Evolutionary conservation across 768 basidiomycete species (phyloP).

Genomic region (Lactarius hatsudake): DNA sequence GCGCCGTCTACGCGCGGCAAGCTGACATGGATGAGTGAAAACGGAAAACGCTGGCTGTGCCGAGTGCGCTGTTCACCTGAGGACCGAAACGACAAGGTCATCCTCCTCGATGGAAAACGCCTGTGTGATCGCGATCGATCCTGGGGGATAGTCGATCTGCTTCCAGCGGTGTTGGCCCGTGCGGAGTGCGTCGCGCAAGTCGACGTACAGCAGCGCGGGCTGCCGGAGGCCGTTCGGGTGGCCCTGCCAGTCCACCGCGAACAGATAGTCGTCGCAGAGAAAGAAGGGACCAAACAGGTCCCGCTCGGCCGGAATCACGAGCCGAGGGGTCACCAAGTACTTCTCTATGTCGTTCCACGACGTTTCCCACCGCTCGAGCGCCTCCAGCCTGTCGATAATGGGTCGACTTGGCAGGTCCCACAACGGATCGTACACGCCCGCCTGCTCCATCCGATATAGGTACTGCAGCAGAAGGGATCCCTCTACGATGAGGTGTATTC

Average conservation of each 20-base stretch:
- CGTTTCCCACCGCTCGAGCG: constrained; percentile 16
- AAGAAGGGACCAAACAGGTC: constrained; percentile 20
- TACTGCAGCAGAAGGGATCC: constrained; percentile 16
- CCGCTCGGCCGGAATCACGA: constrained; percentile 12
- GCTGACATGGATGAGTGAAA: neutral
- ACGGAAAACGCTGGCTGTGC: neutral
- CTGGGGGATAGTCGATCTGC: constrained; percentile 17
- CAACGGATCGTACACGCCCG: constrained; percentile 12
- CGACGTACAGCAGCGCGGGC: constrained; percentile 14
- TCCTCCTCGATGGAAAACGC: constrained; percentile 17
- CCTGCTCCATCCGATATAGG: neutral
- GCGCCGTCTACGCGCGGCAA: neutral
- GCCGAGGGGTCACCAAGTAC: constrained; percentile 7
- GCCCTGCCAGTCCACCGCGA: constrained; percentile 19
- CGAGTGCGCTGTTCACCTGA: constrained; percentile 12
- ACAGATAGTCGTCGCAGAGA: constrained; percentile 17
- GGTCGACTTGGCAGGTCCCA: neutral
- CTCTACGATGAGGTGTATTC: neutral
- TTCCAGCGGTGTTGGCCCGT: constrained; percentile 8
- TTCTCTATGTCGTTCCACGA: constrained; percentile 8
- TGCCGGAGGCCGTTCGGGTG: neutral
- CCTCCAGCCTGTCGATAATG: constrained; percentile 9
- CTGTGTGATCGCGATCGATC: constrained; percentile 20
- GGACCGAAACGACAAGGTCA: constrained; percentile 22
- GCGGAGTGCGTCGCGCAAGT: constrained; percentile 16